Evolutionary conservation across 129 eudicot species (phyloP).

Genomic region (Helianthus annuus): HanXRQr2.0-SUNRISE NC_035447.2:103971133-103971632

Average conservation of each 20-base stretch:
- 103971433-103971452: background rate
- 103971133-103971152: too few relatives aligned
- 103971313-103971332: constrained; percentile 35
- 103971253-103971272: background rate
- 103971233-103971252: background rate
- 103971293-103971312: constrained; percentile 29
- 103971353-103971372: constrained; percentile 20
- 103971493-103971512: constrained; percentile 15
- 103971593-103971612: background rate
- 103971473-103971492: constrained; percentile 11
- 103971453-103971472: background rate
- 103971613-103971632: background rate
- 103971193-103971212: too few relatives aligned
- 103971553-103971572: background rate
- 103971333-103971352: constrained; percentile 17
- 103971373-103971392: constrained; percentile 12
- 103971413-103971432: background rate
- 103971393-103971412: constrained; percentile 6
- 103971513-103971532: constrained; percentile 28
- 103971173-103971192: too few relatives aligned
- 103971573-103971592: constrained; percentile 10
- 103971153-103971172: too few relatives aligned
- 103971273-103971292: constrained; percentile 26
- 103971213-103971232: background rate
- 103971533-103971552: constrained; percentile 2